Evolutionary conservation across 1,139 yeast species (phyloP).

Genomic region (Ogataea hybrid): DNA sequence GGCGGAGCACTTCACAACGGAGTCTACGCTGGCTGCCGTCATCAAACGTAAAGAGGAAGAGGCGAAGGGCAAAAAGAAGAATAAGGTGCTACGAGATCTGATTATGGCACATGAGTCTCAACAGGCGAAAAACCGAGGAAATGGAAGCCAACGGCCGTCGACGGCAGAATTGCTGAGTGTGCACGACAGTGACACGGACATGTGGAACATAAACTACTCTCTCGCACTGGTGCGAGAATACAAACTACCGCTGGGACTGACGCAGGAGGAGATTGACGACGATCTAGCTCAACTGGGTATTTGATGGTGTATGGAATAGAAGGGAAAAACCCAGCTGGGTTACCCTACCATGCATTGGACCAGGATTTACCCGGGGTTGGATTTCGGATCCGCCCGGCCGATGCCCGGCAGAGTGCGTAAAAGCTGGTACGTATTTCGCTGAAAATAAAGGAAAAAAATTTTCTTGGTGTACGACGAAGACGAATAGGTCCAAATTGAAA

Average conservation of each 20-base stretch:
- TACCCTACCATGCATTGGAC: slow-evolving; percentile 15
- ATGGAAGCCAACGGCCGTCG: slow-evolving; percentile 3
- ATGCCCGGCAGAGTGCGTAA: neutral
- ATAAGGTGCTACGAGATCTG: slow-evolving; percentile 12
- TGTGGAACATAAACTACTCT: slow-evolving; percentile 7
- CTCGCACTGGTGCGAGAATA: slow-evolving; percentile 10
- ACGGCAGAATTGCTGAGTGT: slow-evolving; percentile 8
- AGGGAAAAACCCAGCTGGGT: neutral
- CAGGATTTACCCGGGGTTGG: slow-evolving; percentile 3
- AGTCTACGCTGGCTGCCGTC: slow-evolving; percentile 12
- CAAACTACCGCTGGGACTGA: slow-evolving; percentile 33
- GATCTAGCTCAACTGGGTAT: slow-evolving; percentile 27
- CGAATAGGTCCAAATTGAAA: slow-evolving; percentile 14
- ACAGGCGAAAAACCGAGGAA: slow-evolving; percentile 2
- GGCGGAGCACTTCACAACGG: slow-evolving; percentile 16
- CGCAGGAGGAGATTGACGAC: slow-evolving; percentile 29
- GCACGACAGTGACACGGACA: slow-evolving; percentile 5
- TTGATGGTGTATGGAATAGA: neutral
- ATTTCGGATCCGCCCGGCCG: neutral
- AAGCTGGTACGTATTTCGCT: neutral
- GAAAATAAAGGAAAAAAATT: slow-evolving; percentile 5
- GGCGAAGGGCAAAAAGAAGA: slow-evolving; percentile 14
- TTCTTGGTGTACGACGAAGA: slow-evolving; percentile 12
- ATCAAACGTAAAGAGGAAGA: slow-evolving; percentile 13
- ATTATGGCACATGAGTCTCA: slow-evolving; percentile 8